These are phyloP conservation scores for Helotiales sp. DNA, from an alignment of 2,329 filamentous ascomycete genomes.

Conservation along the genomic window DNA sequence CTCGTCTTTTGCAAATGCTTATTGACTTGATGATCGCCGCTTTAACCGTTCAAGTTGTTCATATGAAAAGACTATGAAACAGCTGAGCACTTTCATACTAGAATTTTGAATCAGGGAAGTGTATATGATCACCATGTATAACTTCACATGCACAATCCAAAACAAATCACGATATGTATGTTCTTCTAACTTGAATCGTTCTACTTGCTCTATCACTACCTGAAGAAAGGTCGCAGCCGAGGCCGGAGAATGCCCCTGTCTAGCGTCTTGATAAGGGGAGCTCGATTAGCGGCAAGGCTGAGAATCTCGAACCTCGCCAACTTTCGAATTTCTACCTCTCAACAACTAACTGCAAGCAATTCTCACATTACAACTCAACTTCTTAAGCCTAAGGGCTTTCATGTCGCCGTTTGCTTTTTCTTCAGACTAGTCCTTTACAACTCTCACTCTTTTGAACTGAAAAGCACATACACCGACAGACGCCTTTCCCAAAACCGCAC, in stretches of 20 bases:
- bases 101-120: too few species aligned
- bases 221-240: too few species aligned
- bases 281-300: constrained; percentile 3
- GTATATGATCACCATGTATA: too few species aligned
- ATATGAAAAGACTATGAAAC: neutral
- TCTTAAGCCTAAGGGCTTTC: neutral
- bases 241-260: neutral
- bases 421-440: neutral
- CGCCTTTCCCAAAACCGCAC: neutral
- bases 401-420: neutral
- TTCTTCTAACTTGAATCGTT: too few species aligned
- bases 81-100: too few species aligned
- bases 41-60: too few species aligned
- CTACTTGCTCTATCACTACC: too few species aligned
- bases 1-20: too few species aligned
- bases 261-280: constrained; percentile 1
- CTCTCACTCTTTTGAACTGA: neutral
- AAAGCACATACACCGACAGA: neutral
- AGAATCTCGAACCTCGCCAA: neutral
- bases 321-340: neutral
- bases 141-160: too few species aligned
- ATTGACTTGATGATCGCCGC: too few species aligned
- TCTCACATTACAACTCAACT: neutral
- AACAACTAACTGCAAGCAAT: neutral
- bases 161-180: too few species aligned